phyloP scores from a whole-genome alignment of 805 yeast genomes.

The Candida parachauliodes region DNA sequence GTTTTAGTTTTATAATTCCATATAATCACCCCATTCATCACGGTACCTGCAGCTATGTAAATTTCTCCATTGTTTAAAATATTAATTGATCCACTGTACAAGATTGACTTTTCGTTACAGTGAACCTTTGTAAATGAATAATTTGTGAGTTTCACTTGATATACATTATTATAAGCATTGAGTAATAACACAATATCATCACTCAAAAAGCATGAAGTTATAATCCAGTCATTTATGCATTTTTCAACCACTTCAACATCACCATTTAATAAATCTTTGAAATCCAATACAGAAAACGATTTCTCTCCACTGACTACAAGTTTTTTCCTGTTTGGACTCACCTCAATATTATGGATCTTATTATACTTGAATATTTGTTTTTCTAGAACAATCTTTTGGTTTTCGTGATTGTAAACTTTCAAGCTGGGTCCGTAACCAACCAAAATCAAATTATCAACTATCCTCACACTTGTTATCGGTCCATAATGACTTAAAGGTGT shows the following conservation, averaged over 20 bases:
- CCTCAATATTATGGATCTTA: conserved; percentile 76
- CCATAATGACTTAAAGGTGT: conserved; percentile 45
- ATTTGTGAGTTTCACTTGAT: conserved; percentile 16
- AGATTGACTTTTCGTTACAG: conserved; percentile 71
- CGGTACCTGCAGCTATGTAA: conserved; percentile 84
- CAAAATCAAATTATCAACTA: conserved; percentile 36
- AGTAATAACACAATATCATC: conserved; percentile 44
- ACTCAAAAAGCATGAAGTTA: conserved; percentile 50
- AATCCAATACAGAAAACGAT: conserved; percentile 48
- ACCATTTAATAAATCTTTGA: conserved; percentile 25
- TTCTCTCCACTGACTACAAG: conserved; percentile 65
- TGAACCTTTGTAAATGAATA: conserved; percentile 31
- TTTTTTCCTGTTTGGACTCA: conserved; percentile 25
- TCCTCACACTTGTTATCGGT: conserved; percentile 64
- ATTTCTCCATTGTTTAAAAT: conserved; percentile 40
- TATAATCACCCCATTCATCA: conserved; percentile 77
- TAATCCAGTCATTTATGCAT: conserved; percentile 77
- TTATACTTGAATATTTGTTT: conserved; percentile 59
- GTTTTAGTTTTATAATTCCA: conserved; percentile 57
- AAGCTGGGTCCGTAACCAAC: conserved; percentile 74
- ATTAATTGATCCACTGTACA: conserved; percentile 80
- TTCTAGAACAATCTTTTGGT: not conserved
- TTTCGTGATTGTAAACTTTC: conserved; percentile 26
- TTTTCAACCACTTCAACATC: conserved; percentile 33
- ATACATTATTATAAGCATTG: conserved; percentile 76